Percentiles rank a stretch among this genome's conserved stretches.
These are phyloP conservation scores for Trichoderma brevicompactum DNA, from an alignment of 2,329 filamentous ascomycete species.

Conservation along the genomic window DNA sequence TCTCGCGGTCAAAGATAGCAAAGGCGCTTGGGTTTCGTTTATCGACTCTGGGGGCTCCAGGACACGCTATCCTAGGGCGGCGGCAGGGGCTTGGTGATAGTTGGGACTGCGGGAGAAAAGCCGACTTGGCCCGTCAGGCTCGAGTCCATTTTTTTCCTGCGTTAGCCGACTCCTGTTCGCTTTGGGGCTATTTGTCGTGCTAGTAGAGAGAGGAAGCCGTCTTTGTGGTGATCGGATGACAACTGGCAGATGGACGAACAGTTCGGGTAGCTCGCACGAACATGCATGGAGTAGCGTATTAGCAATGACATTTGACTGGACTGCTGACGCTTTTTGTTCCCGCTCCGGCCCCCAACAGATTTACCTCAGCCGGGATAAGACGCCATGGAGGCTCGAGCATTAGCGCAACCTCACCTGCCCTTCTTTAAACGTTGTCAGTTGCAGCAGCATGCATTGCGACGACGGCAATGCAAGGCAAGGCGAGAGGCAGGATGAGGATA, in stretches of 20 bases:
- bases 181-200: slow-evolving; percentile 7
- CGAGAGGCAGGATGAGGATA: no score
- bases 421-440: slow-evolving; percentile 10
- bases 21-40: slow-evolving; percentile 25
- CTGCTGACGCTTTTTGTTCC: slow-evolving; percentile 19
- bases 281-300: slow-evolving; percentile 5
- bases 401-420: slow-evolving; percentile 5
- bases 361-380: slow-evolving; percentile 11
- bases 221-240: not conserved
- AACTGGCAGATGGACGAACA: not conserved
- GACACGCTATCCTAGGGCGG: slow-evolving; percentile 2
- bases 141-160: slow-evolving; percentile 17
- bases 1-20: not conserved
- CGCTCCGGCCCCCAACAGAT: slow-evolving; percentile 13
- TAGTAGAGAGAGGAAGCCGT: not conserved
- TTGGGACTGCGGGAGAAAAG: slow-evolving; percentile 20
- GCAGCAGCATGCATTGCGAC: slow-evolving; percentile 13
- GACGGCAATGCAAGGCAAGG: slow-evolving; percentile 13
- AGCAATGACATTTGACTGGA: slow-evolving; percentile 14
- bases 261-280: not conserved
- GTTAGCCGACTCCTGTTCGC: slow-evolving; percentile 18
- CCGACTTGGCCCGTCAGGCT: slow-evolving; percentile 24
- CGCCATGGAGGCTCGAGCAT: slow-evolving; percentile 16
- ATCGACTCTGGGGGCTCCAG: slow-evolving; percentile 10
- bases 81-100: slow-evolving; percentile 1